Percentiles rank a stretch among this genome's conserved stretches.
Evolutionary conservation across 2,329 filamentous ascomycete species (phyloP).

Genomic region (Ophiostoma quercus): DNA sequence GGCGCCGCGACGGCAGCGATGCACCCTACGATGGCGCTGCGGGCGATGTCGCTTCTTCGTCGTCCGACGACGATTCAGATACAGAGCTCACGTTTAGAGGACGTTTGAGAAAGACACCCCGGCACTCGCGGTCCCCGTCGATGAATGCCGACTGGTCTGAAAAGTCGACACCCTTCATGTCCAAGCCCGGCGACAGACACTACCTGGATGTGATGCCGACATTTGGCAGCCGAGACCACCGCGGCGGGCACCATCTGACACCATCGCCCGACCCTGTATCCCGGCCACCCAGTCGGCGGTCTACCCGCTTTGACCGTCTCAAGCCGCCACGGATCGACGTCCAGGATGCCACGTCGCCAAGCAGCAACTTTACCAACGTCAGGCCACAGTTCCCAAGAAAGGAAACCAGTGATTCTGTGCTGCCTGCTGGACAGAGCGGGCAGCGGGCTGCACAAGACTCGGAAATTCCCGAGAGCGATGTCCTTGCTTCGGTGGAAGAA

Average conservation of each 20-base stretch:
- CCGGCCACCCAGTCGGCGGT: conserved; percentile 38
- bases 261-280: conserved; percentile 27
- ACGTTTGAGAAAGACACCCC: conserved; percentile 35
- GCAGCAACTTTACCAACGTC: conserved; percentile 27
- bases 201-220: conserved; percentile 50
- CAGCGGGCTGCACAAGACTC: conserved; percentile 15
- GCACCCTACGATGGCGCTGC: background rate
- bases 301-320: conserved; percentile 44
- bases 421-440: background rate
- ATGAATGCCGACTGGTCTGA: background rate
- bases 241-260: background rate
- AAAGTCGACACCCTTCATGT: background rate
- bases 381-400: background rate
- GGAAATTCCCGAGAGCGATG: conserved; percentile 21
- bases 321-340: conserved; percentile 49
- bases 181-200: conserved; percentile 36
- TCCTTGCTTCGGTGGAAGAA: background rate
- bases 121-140: conserved; percentile 32
- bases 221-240: conserved; percentile 36
- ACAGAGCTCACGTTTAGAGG: conserved; percentile 38
- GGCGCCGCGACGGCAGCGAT: conserved; percentile 46
- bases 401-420: background rate
- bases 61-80: conserved; percentile 44
- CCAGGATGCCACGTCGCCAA: conserved; percentile 39
- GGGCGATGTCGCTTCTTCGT: conserved; percentile 30